A percentile compares a stretch with the other conserved stretches of the same genome.
Evolutionary conservation across 2,329 filamentous ascomycete species (phyloP).

Genomic region (Alternaria sp.): DNA sequence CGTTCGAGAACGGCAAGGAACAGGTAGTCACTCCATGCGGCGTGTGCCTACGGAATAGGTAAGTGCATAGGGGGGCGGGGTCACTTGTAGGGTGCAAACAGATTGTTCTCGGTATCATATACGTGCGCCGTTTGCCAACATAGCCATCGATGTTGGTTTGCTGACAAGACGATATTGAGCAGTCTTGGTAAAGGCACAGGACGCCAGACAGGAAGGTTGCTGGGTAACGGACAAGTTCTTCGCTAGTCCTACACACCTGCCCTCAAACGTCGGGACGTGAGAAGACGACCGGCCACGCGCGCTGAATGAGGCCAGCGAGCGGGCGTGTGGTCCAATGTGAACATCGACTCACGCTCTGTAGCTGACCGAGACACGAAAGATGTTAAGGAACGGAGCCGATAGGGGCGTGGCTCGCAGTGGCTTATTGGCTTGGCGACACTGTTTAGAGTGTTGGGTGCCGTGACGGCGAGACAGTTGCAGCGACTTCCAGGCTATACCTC

Average conservation of each 20-base stretch:
- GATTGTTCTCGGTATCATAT: background rate
- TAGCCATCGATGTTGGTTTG: background rate
- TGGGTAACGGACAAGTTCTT: slow-evolving; percentile 4
- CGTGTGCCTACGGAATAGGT: background rate
- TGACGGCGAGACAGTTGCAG: background rate
- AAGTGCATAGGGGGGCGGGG: background rate
- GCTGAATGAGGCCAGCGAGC: background rate
- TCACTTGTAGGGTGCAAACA: background rate
- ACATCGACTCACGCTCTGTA: slow-evolving; percentile 4
- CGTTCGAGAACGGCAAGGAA: background rate
- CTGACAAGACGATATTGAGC: slow-evolving; percentile 12
- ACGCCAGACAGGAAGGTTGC: background rate
- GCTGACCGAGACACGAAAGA: slow-evolving; percentile 7
- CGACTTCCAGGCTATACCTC: background rate
- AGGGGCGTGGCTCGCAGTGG: slow-evolving; percentile 18
- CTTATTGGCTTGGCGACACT: slow-evolving; percentile 28
- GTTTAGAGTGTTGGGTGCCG: slow-evolving; percentile 2
- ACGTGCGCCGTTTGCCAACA: background rate
- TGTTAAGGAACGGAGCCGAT: slow-evolving; percentile 12
- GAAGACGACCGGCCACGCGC: slow-evolving; percentile 2
- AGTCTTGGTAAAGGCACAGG: slow-evolving; percentile 8
- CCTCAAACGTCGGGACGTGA: background rate
- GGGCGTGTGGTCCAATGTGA: slow-evolving; percentile 4
- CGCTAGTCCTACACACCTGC: background rate
- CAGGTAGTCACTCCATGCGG: background rate